phyloP scores from a whole-genome alignment of 139 green algal genomes.

The Chlamydomonas applanata region DNA sequence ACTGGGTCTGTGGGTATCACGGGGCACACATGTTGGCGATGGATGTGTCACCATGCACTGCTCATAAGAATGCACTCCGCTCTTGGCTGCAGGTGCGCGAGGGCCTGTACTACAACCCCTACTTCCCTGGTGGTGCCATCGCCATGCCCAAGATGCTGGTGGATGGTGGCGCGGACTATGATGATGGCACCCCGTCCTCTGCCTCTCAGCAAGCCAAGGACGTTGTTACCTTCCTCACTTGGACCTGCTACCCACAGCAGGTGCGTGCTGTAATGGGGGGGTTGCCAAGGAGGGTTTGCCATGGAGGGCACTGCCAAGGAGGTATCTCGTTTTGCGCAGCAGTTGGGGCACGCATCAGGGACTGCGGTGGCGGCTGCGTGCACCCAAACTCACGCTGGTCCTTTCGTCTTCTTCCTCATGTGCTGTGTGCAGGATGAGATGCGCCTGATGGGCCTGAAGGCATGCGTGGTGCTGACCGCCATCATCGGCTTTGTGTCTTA shows the following conservation, averaged over 20 bases:
- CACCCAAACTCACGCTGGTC: too few relatives aligned
- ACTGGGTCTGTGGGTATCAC: too few relatives aligned
- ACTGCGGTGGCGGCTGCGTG: too few relatives aligned
- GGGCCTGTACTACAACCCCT: constrained; percentile 99
- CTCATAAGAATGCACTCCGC: background rate
- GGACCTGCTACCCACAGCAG: constrained; percentile 79
- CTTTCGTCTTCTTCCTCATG: background rate
- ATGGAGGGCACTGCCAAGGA: background rate
- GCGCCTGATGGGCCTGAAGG: constrained; percentile 98
- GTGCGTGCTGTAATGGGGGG: background rate
- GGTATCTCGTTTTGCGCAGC: too few relatives aligned
- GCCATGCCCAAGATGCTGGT: constrained; percentile 98
- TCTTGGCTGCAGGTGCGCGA: constrained; percentile 72
- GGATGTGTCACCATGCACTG: background rate
- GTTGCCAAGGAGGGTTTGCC: background rate
- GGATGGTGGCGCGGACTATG: constrained; percentile 97
- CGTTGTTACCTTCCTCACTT: constrained; percentile 90
- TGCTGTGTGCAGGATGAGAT: constrained; percentile 76
- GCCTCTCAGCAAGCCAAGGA: constrained; percentile 96
- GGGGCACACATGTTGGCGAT: background rate
- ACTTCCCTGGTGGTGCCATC: constrained; percentile 98
- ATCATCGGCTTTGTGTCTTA: constrained; percentile 86
- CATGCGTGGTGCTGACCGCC: constrained; percentile 79
- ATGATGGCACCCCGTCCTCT: constrained; percentile 93
- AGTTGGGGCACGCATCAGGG: too few relatives aligned